Evolutionary conservation across 805 yeast species (phyloP), one percentile per base, ranked within the genome.

Genomic region (Metschnikowia sp.): DNA sequence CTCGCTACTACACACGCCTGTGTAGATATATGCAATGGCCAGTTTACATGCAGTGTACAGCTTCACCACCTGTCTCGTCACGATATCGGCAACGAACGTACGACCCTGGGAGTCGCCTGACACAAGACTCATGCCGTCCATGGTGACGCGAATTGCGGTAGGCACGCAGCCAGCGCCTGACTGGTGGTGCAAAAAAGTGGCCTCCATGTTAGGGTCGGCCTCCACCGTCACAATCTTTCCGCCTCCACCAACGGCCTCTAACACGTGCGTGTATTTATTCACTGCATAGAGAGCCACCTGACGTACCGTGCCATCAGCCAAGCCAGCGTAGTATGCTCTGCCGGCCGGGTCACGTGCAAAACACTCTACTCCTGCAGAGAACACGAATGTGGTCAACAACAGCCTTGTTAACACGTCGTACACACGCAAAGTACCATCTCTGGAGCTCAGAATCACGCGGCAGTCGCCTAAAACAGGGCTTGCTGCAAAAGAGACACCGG

Each of bases 91-190:
- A 1, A 83, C 74, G 36, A 78, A 77, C 2, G 88, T 79, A 29
- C 78, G 73, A 1, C 97, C 97, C n/a, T 56, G 59, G 0, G 75
- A 63, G 60, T 88, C 95, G 32, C 97, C 97, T 6, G 89, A 79
- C 3, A 86, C 69, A 6, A 91, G 58, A 33, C 70, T 63, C 13
- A 91, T 80, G 4, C 92, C 96, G 61, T 91, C 97, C 59, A 86
- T 68, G 6, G 90, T 81, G 2, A 87, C 64, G 2, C 69, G 72
- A 43, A 90, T 54, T 35, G 78, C 68, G 0, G 88, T 78, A 2
- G 86, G 79, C 2, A 29, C n/a, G 31, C 50, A 18, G 18, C 26
- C 45, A 7, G 44, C n/a, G 12, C 36, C 50, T 12, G 32, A 11
- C 32, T 39, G 35, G 56, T 79, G 85, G 45, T 78, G 82, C 4